Evolutionary conservation across 2,329 filamentous ascomycete genomes (phyloP).

Genomic region (Diaporthe vaccinii): DNA sequence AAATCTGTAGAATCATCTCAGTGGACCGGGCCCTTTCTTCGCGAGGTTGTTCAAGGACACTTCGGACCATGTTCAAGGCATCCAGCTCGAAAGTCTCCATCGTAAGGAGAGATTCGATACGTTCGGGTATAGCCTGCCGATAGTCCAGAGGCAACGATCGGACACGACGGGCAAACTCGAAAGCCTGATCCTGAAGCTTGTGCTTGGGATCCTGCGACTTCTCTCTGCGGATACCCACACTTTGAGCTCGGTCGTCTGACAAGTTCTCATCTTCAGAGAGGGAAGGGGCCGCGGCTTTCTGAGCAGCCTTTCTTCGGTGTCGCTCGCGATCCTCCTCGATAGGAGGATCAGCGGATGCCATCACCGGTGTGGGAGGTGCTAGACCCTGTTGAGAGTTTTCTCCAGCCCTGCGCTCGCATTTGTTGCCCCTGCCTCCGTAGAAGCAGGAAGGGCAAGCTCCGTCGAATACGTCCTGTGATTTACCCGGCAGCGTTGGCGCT

Average conservation of each 20-base stretch:
- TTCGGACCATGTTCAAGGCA: neutral
- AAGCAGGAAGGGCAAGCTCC: neutral
- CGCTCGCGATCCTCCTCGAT: neutral
- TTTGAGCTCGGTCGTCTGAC: neutral
- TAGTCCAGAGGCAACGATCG: neutral
- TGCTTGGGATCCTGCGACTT: neutral
- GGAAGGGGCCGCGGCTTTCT: neutral
- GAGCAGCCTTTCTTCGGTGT: neutral
- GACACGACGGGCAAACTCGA: neutral
- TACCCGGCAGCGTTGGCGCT: neutral
- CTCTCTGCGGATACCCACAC: neutral
- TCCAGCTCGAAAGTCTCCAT: neutral
- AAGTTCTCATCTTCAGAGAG: neutral
- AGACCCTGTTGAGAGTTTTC: fast-evolving
- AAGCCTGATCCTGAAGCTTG: neutral
- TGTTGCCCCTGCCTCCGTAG: neutral
- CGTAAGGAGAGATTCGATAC: neutral
- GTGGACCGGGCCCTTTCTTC: neutral
- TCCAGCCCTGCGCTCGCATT: neutral
- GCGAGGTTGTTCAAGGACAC: neutral
- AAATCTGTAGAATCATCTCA: neutral
- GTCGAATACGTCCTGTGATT: neutral
- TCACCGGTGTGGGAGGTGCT: neutral
- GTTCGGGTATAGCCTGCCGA: neutral
- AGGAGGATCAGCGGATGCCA: neutral